A percentile compares a stretch with the other conserved stretches of the same genome.
Evolutionary conservation across 1,284 basidiomycete genomes (phyloP).

Genomic region (Trametes versicolor): DNA sequence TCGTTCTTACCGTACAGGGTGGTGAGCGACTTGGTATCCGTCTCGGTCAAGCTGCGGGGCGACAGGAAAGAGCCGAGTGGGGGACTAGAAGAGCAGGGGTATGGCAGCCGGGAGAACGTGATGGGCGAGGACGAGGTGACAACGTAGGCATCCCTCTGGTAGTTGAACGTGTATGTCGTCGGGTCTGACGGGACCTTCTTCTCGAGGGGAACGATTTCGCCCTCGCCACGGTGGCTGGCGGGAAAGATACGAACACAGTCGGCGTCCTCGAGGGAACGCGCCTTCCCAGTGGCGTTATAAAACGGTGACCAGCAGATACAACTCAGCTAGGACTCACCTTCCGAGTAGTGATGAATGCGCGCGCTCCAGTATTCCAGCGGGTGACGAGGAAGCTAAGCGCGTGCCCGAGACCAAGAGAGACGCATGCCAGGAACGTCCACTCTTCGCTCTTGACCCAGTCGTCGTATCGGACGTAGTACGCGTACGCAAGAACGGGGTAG

Average conservation of each 20-base stretch:
- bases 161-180: constrained; percentile 87
- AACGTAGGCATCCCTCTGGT: constrained; percentile 96
- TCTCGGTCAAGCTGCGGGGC: constrained; percentile 56
- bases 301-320: no score
- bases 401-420: constrained; percentile 87
- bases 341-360: constrained; percentile 82
- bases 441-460: constrained; percentile 93
- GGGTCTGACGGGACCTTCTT: constrained; percentile 67
- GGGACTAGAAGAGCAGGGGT: constrained; percentile 85
- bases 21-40: constrained; percentile 57
- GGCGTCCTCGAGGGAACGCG: constrained; percentile 74
- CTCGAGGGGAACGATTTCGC: constrained; percentile 87
- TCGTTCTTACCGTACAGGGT: constrained; percentile 90
- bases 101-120: constrained; percentile 87
- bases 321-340: constrained; percentile 54
- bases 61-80: constrained; percentile 74
- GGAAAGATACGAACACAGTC: constrained; percentile 89
- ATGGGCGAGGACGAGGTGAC: constrained; percentile 66
- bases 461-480: constrained; percentile 92
- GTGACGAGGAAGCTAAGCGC: constrained; percentile 94
- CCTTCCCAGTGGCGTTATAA: constrained; percentile 52
- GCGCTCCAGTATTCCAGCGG: constrained; percentile 87
- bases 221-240: constrained; percentile 87
- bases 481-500: constrained; percentile 92
- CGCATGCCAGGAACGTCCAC: constrained; percentile 95